A percentile compares a stretch with the other conserved stretches of the same genome.
Evolutionary conservation across 768 basidiomycete species (phyloP).

Genomic region (Leucocoprinus leucothites): DNA sequence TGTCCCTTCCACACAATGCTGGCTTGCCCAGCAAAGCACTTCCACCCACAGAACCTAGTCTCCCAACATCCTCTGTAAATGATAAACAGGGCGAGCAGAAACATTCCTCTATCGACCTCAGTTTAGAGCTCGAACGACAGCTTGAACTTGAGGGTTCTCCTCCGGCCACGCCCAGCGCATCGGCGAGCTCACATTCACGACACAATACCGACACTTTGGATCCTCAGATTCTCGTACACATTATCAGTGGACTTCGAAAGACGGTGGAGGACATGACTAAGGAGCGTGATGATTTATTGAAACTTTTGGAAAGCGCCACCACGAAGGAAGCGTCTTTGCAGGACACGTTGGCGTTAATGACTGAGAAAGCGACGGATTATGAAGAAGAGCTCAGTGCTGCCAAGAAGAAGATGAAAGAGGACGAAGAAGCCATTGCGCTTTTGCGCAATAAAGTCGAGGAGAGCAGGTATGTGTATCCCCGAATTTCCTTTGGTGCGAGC

Average conservation of each 20-base stretch:
- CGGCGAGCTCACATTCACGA: conserved; percentile 15
- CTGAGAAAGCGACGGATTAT: conserved; percentile 57
- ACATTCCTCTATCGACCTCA: conserved; percentile 71
- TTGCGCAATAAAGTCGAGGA: conserved; percentile 85
- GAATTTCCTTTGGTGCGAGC: background rate
- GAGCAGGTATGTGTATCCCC: conserved; percentile 55
- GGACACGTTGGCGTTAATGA: conserved; percentile 61
- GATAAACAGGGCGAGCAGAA: conserved; percentile 19
- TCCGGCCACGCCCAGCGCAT: conserved; percentile 34
- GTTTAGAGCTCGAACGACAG: conserved; percentile 76
- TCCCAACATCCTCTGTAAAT: background rate
- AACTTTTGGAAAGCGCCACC: conserved; percentile 46
- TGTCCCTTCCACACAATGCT: background rate
- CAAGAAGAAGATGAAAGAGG: conserved; percentile 55
- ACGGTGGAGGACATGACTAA: conserved; percentile 59
- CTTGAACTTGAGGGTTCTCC: conserved; percentile 64
- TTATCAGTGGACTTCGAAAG: conserved; percentile 70
- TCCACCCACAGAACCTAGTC: background rate
- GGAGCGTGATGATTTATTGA: conserved; percentile 68
- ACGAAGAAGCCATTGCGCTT: conserved; percentile 73
- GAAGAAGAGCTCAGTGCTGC: conserved; percentile 56
- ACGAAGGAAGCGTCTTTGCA: conserved; percentile 56
- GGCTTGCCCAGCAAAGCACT: background rate
- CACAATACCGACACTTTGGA: conserved; percentile 53
- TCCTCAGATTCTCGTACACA: conserved; percentile 70